phyloP scores from a whole-genome alignment of 1,139 yeast genomes.

The Yamadazyma trypodendri region DNA sequence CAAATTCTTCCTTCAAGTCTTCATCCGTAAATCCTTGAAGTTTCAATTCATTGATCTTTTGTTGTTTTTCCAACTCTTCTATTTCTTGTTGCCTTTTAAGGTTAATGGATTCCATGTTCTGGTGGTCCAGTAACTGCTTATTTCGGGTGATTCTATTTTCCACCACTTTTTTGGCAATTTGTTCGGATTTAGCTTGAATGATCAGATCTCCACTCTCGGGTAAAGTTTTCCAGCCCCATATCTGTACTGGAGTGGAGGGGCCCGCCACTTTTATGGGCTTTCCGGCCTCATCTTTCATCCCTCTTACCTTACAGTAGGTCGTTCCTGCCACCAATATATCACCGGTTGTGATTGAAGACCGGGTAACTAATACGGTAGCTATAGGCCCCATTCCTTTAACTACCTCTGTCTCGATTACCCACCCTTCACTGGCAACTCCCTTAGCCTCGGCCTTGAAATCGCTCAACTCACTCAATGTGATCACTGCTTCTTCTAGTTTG shows the following conservation, averaged over 20 bases:
- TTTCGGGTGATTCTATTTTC: constrained; percentile 58
- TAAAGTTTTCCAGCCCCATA: constrained; percentile 91
- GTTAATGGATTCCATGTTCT: constrained; percentile 71
- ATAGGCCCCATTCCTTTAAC: constrained; percentile 82
- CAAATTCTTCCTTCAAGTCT: constrained; percentile 26
- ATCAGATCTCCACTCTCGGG: constrained; percentile 92
- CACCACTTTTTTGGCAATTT: constrained; percentile 71
- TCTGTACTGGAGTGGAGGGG: constrained; percentile 90
- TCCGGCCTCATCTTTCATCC: constrained; percentile 77
- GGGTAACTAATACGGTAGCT: constrained; percentile 79
- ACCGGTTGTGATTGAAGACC: constrained; percentile 77
- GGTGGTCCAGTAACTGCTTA: constrained; percentile 59
- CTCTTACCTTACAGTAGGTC: constrained; percentile 81
- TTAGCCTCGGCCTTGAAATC: constrained; percentile 70
- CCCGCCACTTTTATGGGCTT: constrained; percentile 63
- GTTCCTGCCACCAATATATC: constrained; percentile 76
- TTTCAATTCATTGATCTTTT: constrained; percentile 53
- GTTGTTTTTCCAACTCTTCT: constrained; percentile 48
- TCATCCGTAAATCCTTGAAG: constrained; percentile 55
- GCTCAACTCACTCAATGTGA: constrained; percentile 77
- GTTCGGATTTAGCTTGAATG: constrained; percentile 72
- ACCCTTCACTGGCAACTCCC: constrained; percentile 70
- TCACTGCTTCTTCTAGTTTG: constrained; percentile 83
- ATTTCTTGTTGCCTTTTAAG: constrained; percentile 49
- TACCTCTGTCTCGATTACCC: constrained; percentile 84